These are phyloP conservation scores for Fusarium sp. DNA, from an alignment of 2,329 filamentous ascomycete genomes.

Conservation along the genomic window DNA sequence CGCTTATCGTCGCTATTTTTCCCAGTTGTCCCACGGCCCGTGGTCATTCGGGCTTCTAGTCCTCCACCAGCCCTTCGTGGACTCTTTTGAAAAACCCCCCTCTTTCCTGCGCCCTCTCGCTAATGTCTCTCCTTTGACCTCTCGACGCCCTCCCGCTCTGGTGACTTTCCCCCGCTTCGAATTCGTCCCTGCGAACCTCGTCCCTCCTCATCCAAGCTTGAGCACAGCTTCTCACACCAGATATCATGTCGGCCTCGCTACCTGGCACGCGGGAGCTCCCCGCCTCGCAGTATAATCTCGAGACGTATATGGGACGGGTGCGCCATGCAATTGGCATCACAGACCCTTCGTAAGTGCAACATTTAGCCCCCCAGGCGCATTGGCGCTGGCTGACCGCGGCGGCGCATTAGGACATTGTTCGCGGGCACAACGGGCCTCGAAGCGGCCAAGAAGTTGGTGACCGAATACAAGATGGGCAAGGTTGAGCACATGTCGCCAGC, in stretches of 20 bases:
- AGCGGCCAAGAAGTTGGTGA: slow-evolving; percentile 83
- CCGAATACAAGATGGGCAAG: slow-evolving; percentile 88
- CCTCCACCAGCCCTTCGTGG: slow-evolving; percentile 21
- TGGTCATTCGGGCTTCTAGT: slow-evolving; percentile 35
- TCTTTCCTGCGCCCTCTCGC: slow-evolving; percentile 16
- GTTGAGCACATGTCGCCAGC: slow-evolving; percentile 86
- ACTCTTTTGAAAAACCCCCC: slow-evolving; percentile 9
- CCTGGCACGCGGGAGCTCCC: slow-evolving; percentile 84
- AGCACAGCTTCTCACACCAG: background rate
- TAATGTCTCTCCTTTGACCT: slow-evolving; percentile 15
- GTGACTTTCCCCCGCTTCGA: background rate
- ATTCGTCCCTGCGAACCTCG: slow-evolving; percentile 6
- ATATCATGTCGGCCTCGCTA: slow-evolving; percentile 72
- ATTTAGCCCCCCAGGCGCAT: background rate
- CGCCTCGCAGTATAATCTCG: slow-evolving; percentile 90
- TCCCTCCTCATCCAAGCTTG: slow-evolving; percentile 10
- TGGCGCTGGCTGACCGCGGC: slow-evolving; percentile 15
- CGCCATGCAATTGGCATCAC: slow-evolving; percentile 89
- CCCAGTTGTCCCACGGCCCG: slow-evolving; percentile 33
- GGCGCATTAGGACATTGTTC: slow-evolving; percentile 79
- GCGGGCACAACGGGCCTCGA: slow-evolving; percentile 84
- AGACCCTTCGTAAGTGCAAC: slow-evolving; percentile 86
- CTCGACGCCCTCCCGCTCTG: background rate
- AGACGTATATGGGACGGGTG: slow-evolving; percentile 95
- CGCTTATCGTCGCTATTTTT: slow-evolving; percentile 48